Base-by-base conservation (phyloP, 2,329 filamentous ascomycete genomes). In the Fragosphaeria purpurea region DNA sequence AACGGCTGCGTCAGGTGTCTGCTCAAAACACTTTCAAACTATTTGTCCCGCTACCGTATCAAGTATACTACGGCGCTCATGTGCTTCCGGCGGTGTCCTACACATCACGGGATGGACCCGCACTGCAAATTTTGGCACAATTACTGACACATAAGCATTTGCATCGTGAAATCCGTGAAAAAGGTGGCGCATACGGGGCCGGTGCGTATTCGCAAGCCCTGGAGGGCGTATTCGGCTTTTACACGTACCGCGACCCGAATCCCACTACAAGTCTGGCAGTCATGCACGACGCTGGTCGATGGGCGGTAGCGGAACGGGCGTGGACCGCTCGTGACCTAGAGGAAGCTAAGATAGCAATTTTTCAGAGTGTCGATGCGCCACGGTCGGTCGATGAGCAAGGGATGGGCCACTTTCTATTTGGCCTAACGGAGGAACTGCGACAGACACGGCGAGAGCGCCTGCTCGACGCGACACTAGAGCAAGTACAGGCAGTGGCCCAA, bases 91-190 rank as follows among this genome's bases (percentile, higher is more conserved):
- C 91, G 0, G 85, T 86, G 0, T 86, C 90, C 0, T 98, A 96
- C 67, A 83, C 81, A 4, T 80, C 86, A 42, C 66, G 82, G 0
- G 77, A 85, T 48, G 83, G 86, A 41, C 88, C 93, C 1, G 79
- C 89, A 0, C 80, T 97, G 12, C 88, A 91, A 60, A 85, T 97
- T 41, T 80, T 98, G 30, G 83, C 90, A 10, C 88, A 96, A 64
- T 80, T 98, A 13, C 78, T 98, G 35, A 97, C 91, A 0, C 91
- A 98, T 70, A 96, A 95, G 67, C 87, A 96, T 63, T 75, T 98
- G 33, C 93, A 98, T 64, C 91, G 95, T 58, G 93, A 97, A 67
- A 96, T 98, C 57, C 86, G 93, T 50, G 93, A 98, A 64, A 97
- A 97, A 68, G 93, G 93, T 35, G 93, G 93, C 39, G 93, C 93